Percentiles rank a stretch among this genome's conserved stretches.
Conservation (phyloP, 2,329 filamentous ascomycete genomes). For the Ophiostoma sp. region DNA sequence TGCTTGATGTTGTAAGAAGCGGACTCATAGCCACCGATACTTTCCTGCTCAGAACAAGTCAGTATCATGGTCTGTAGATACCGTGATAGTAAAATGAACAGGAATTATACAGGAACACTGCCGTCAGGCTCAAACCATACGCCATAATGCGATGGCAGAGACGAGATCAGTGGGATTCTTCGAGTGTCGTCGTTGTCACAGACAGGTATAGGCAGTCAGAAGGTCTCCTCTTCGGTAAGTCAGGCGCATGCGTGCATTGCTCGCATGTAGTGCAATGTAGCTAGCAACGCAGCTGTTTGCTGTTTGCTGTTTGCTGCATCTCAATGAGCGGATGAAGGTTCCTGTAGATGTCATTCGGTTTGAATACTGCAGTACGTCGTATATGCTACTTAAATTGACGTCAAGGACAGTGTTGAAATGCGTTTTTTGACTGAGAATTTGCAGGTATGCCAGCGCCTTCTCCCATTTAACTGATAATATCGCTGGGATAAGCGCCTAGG, state of each 20-base stretch:
- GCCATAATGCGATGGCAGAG: background rate
- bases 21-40: background rate
- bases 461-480: background rate
- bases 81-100: background rate
- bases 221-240: background rate
- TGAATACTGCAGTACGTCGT: background rate
- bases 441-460: background rate
- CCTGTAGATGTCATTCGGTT: background rate
- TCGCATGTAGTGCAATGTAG: conserved; percentile 12
- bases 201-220: background rate
- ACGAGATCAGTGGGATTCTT: background rate
- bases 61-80: background rate
- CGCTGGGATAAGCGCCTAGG: background rate
- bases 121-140: conserved; percentile 1
- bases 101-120: background rate
- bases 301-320: background rate
- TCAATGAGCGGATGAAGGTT: background rate
- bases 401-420: background rate
- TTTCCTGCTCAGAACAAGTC: background rate
- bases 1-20: background rate
- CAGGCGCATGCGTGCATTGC: conserved; percentile 14
- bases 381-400: background rate
- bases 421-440: background rate
- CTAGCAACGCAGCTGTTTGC: background rate
- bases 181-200: background rate